Conservation (phyloP, 192 early-diverging fungal genomes). For the Rhizophagus prolifer region DNA sequence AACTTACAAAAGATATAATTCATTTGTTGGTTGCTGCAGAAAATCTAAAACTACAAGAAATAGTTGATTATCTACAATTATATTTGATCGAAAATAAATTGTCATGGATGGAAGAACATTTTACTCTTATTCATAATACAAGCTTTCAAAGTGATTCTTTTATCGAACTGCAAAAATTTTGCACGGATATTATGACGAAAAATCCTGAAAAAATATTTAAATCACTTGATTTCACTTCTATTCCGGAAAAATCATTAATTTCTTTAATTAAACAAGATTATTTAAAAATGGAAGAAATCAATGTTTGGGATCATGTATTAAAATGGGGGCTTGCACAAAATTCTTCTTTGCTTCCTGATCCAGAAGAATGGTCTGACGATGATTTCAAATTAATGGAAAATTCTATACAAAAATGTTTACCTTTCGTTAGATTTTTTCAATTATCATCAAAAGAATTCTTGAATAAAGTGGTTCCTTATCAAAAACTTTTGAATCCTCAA, state of each 20-base stretch:
- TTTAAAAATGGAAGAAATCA: not conserved
- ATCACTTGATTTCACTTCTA: not conserved
- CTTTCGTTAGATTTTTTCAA: not conserved
- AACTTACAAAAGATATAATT: too few species aligned
- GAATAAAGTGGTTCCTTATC: constrained; percentile 9
- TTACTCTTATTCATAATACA: not conserved
- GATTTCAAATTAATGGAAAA: not conserved
- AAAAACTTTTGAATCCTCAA: not conserved
- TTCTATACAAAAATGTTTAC: not conserved
- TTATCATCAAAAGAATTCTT: not conserved
- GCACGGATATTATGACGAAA: not conserved
- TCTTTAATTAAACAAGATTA: not conserved
- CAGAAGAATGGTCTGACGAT: not conserved
- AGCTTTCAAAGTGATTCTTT: not conserved
- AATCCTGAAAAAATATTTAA: not conserved
- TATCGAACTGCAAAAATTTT: not conserved
- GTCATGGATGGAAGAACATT: not conserved
- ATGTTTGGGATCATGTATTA: not conserved
- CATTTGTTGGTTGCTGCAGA: not conserved
- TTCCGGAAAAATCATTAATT: not conserved
- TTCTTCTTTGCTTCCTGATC: not conserved
- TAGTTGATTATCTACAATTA: not conserved
- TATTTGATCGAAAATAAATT: not conserved
- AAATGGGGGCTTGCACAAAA: constrained; percentile 15
- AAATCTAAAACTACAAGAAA: not conserved